Evolutionary conservation across 306 rosid species (phyloP), one percentile per base, ranked within the genome.

Genomic region (Rubus idaeus): DNA sequence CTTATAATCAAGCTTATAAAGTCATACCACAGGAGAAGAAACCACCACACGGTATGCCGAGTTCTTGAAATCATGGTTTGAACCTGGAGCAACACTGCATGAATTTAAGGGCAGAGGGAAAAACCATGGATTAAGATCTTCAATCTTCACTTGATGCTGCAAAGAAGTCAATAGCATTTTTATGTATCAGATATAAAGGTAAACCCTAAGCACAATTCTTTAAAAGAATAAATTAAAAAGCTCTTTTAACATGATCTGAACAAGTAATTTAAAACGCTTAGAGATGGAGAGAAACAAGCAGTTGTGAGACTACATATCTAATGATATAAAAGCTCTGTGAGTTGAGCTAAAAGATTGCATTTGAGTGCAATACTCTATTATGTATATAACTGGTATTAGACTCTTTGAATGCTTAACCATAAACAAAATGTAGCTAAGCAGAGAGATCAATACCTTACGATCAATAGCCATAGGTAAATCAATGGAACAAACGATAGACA

Each of bases 21-120:
- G 55, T 51, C 82, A 84, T 90, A 95, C 97, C 98, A 92, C 97
- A 17, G 96, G 97, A 51, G 96, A 95, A 10, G 98, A 92, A 80
- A 95, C 91, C 85, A 95, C 98, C 67, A 81, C 89, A 1, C 93
- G 97, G 73, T 88, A 95, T 47, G 83, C 83, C 5, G 85, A 72
- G 72, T 69, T 89, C 91, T 74, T 73, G 87, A 90, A 92, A 87
- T 92, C 98, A 70, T 90, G 97, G 85, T 95, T 95, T 70, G 96
- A 95, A 82, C 96, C 96, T 74, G 97, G 91, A 88, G 76, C 67
- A 14, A 77, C 87, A 77, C 86, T 88, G 81, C 96, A 90, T 73
- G 84, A 79, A 71, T 79, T 88, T 76, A 92, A 78, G 68, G 93
- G 97, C 73, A 92, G 79, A 81, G 98, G 97, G 82, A 95, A 95